Evolutionary conservation across 805 yeast species (phyloP).

Genomic region (Schwanniomyces pseudopolymorphus): DNA sequence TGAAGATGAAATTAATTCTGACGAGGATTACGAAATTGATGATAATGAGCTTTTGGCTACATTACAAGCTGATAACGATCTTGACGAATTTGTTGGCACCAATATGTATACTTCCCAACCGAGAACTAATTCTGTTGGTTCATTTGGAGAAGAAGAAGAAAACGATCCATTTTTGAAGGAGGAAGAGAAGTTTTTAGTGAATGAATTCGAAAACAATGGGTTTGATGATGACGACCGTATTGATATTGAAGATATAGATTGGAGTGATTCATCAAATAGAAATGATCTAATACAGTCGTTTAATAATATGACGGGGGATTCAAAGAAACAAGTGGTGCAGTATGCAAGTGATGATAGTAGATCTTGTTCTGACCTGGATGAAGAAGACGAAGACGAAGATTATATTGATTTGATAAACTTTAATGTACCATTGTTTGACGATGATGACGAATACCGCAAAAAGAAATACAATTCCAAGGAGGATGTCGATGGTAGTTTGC

Average conservation of each 20-base stretch:
- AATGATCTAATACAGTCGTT: constrained; percentile 18
- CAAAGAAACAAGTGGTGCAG: constrained; percentile 38
- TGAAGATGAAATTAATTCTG: constrained; percentile 51
- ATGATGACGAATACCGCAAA: constrained; percentile 13
- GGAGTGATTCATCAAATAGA: constrained; percentile 12
- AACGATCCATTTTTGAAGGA: constrained; percentile 40
- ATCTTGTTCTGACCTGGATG: constrained; percentile 36
- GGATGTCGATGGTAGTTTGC: constrained; percentile 4
- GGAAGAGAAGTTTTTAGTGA: constrained; percentile 45
- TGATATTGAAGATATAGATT: constrained; percentile 24
- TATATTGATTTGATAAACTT: constrained; percentile 41
- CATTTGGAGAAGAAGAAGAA: constrained; percentile 34
- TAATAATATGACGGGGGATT: constrained; percentile 18
- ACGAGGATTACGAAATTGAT: constrained; percentile 64
- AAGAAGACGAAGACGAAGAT: constrained; percentile 38
- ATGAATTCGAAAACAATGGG: constrained; percentile 47
- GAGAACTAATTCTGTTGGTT: constrained; percentile 29
- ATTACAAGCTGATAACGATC: constrained; percentile 46
- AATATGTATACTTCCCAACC: constrained; percentile 7
- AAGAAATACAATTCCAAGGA: constrained; percentile 5
- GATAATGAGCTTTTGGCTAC: constrained; percentile 48
- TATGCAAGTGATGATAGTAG: constrained; percentile 37
- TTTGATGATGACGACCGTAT: constrained; percentile 41
- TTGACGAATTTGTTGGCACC: constrained; percentile 32
- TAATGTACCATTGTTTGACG: constrained; percentile 27